Evolutionary conservation across 139 green algal species (phyloP), one percentile per base, ranked within the genome.

Genomic region (Spirogloea muscicola): DNA sequence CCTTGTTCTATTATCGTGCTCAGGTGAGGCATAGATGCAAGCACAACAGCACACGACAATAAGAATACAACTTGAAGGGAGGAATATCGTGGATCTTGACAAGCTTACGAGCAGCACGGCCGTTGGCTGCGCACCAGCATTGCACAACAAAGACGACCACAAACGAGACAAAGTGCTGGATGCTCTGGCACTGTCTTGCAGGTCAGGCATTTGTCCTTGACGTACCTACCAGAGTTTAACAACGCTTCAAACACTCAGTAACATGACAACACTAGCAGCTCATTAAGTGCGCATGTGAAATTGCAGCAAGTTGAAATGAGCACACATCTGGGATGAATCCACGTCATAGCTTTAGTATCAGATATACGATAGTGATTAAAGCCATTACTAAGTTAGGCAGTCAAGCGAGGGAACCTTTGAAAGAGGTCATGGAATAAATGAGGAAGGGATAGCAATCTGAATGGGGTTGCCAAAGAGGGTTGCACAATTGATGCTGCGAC

Each of bases 131-230:
- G 25, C 7, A 1, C 25, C 25, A 31, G 13, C 3, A 31, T 2
- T 27, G 29, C 29, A 3, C 0, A 80, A 6, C 3, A 55, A 29
- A 80, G 72, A 4, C 4, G 3, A 9, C 72, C 65, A 48, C 72
- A 80, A 16, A 80, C 9, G 25, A 80, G 72, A 48, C 72, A 80
- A 10, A 80, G 65, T 21, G 66, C 67, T n/a, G 72, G 72, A 34
- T 67, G 41, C 34, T 81, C 41, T 10, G 72, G 72, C 34, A 80
- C 72, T 48, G 34, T 81, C 10, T 41, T 5, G 72, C 72, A 80
- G 5, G n/a, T 63, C 9, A 36, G 62, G 43, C 72, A 80, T 5
- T 27, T 34, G 21, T 66, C 64, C 7, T n/a, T 37, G 16, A 82
- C 21, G 31, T 71, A 71, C 9, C 34, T 21, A 31, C 21, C 21